phyloP scores from a whole-genome alignment of 2,329 filamentous ascomycete species.

The Pseudocercospora fuligena region DNA sequence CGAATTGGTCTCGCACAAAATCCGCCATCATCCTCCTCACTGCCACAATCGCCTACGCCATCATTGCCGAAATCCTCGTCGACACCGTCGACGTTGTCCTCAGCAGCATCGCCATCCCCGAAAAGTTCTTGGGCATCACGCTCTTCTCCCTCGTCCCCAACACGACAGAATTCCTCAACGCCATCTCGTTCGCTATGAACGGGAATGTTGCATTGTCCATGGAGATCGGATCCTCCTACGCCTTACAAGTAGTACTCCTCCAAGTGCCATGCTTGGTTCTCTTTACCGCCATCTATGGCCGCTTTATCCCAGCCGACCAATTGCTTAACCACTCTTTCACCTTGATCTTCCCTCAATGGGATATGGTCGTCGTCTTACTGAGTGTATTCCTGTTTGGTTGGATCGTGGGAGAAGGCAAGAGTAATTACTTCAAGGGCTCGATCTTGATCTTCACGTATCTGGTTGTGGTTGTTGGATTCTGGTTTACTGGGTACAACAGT shows the following conservation, averaged over 20 bases:
- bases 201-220: conserved; percentile 98
- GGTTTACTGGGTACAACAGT: conserved; percentile 72
- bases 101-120: conserved; percentile 86
- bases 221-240: conserved; percentile 98
- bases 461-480: conserved; percentile 90
- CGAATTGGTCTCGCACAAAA: conserved; percentile 94
- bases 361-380: conserved; percentile 95
- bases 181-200: conserved; percentile 99
- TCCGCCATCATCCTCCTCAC: conserved; percentile 86
- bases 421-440: conserved; percentile 99
- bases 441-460: conserved; percentile 92
- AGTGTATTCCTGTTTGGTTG: conserved; percentile 96
- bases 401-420: conserved; percentile 98
- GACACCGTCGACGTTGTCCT: conserved; percentile 97
- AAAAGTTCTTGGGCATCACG: conserved; percentile 96
- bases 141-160: conserved; percentile 96
- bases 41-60: conserved; percentile 90
- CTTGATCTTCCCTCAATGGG: conserved; percentile 97
- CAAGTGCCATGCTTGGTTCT: conserved; percentile 92
- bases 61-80: conserved; percentile 95
- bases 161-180: conserved; percentile 98
- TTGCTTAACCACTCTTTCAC: conserved; percentile 71
- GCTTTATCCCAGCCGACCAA: conserved; percentile 59
- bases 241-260: conserved; percentile 90
- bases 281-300: conserved; percentile 78